phyloP scores from a whole-genome alignment of 371 early-diverging fungal genomes.

The Fennellomyces sp. region DNA sequence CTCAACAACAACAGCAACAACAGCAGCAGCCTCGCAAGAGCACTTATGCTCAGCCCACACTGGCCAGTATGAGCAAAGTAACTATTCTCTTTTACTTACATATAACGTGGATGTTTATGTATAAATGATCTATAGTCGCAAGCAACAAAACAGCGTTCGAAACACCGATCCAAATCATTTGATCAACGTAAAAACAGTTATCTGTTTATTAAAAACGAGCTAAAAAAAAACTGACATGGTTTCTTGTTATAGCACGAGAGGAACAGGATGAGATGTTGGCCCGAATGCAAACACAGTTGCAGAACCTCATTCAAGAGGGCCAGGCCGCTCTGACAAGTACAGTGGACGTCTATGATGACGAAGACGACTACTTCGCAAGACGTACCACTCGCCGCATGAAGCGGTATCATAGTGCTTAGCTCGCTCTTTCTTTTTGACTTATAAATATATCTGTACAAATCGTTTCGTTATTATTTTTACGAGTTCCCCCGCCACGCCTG shows the following conservation, averaged over 20 bases:
- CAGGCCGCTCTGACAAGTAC: slow-evolving; percentile 15
- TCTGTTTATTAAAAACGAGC: too few relatives aligned
- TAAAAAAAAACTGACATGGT: not conserved
- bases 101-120: not conserved
- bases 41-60: slow-evolving; percentile 1
- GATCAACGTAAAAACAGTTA: slow-evolving; percentile 1
- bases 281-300: slow-evolving; percentile 12
- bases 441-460: too few relatives aligned
- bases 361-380: not conserved
- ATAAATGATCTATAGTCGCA: not conserved
- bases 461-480: too few relatives aligned
- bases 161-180: slow-evolving; percentile 10
- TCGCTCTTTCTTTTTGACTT: not conserved
- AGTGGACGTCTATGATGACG: not conserved
- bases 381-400: not conserved
- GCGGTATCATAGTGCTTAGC: not conserved
- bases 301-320: slow-evolving; percentile 11
- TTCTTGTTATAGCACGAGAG: not conserved
- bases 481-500: too few relatives aligned
- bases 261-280: slow-evolving; percentile 14
- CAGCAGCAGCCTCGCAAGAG: not conserved
- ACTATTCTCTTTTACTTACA: not conserved
- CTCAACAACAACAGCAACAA: not conserved
- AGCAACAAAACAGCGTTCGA: not conserved
- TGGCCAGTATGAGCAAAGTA: slow-evolving; percentile 8